Conservation (phyloP, 257 asterid species). For the Solanum corneliomulleri region DNA sequence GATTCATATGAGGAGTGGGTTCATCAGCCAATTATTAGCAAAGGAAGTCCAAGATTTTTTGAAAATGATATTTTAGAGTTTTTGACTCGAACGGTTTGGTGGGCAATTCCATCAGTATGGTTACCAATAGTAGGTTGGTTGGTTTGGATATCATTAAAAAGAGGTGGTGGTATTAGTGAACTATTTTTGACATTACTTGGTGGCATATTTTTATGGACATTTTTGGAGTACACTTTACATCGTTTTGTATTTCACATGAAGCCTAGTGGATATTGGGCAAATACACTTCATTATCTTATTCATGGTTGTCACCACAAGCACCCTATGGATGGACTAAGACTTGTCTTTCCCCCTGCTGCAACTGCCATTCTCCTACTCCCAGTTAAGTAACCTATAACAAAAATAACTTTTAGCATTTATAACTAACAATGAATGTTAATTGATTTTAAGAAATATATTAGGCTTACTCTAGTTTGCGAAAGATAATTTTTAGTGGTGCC, state of each 20-base stretch:
- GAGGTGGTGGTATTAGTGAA: conserved; percentile 11
- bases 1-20: conserved; percentile 89
- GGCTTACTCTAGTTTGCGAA: background rate
- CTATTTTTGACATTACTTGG: conserved; percentile 3
- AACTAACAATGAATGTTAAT: background rate
- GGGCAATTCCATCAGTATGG: conserved; percentile 79
- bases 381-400: conserved; percentile 3
- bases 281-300: conserved; percentile 32
- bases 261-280: conserved; percentile 32
- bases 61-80: conserved; percentile 76
- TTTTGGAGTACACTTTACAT: conserved; percentile 26
- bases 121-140: conserved; percentile 66
- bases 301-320: conserved; percentile 48
- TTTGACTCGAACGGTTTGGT: conserved; percentile 68
- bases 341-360: conserved; percentile 39
- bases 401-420: too few relatives aligned
- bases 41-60: conserved; percentile 84
- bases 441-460: background rate
- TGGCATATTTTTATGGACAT: conserved; percentile 49
- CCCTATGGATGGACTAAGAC: conserved; percentile 43
- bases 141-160: conserved; percentile 23
- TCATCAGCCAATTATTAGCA: conserved; percentile 86
- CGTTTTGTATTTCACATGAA: conserved; percentile 34
- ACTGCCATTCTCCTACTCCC: conserved; percentile 31
- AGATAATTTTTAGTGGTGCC: too few relatives aligned